These are phyloP conservation scores for Panaeolus cyanescens DNA, from an alignment of 768 basidiomycete species.

Conservation along the genomic window DNA sequence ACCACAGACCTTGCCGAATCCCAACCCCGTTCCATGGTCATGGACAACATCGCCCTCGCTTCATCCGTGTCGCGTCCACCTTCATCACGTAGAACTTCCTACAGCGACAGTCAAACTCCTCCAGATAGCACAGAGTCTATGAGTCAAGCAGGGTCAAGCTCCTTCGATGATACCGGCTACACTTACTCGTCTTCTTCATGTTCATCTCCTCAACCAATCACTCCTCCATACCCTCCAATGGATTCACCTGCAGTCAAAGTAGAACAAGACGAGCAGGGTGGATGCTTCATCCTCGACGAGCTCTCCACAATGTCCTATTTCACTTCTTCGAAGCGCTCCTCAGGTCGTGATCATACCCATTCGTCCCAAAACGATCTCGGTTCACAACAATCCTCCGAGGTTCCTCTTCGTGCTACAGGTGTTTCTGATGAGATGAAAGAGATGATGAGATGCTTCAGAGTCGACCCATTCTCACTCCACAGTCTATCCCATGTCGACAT, in stretches of 20 bases:
- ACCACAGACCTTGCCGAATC: not conserved
- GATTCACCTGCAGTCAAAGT: constrained; percentile 31
- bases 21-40: not conserved
- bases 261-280: constrained; percentile 40
- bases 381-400: constrained; percentile 34
- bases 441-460: constrained; percentile 78
- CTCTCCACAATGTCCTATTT: constrained; percentile 11
- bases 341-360: not conserved
- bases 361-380: not conserved
- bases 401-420: constrained; percentile 76
- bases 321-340: not conserved
- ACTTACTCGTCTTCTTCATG: constrained; percentile 3
- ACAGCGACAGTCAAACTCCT: not conserved
- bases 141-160: not conserved
- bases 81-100: not conserved
- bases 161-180: not conserved
- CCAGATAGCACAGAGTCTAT: constrained; percentile 1
- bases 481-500: constrained; percentile 27
- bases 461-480: constrained; percentile 77
- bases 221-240: constrained; percentile 10
- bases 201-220: not conserved
- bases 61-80: not conserved
- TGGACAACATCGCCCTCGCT: not conserved
- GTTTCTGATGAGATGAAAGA: constrained; percentile 68
- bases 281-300: constrained; percentile 46